These are phyloP conservation scores for Eucalyptus dawsonii DNA, from an alignment of 345 rosid species.

Conservation along the genomic window DNA sequence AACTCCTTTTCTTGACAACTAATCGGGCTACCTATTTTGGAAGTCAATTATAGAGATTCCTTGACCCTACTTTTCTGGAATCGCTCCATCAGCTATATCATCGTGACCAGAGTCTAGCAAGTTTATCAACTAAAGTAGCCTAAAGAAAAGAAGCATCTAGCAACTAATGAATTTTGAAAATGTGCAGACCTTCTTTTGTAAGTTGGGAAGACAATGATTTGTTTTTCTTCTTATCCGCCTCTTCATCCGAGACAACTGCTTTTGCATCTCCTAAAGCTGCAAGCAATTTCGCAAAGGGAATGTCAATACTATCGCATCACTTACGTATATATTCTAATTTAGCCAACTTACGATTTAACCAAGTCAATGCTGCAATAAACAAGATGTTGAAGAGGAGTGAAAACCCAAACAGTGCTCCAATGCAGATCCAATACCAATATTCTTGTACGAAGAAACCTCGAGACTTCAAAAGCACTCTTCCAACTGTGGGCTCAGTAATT, in stretches of 20 bases:
- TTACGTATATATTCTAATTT: background rate
- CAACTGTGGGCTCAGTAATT: slow-evolving; percentile 19
- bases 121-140: background rate
- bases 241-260: slow-evolving; percentile 25
- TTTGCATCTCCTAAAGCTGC: slow-evolving; percentile 53
- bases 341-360: slow-evolving; percentile 52
- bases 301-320: background rate
- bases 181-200: slow-evolving; percentile 22
- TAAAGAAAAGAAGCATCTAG: background rate
- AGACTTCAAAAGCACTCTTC: slow-evolving; percentile 39
- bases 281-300: background rate
- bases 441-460: slow-evolving; percentile 54
- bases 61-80: background rate
- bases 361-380: slow-evolving; percentile 47
- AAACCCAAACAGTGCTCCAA: slow-evolving; percentile 56
- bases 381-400: slow-evolving; percentile 56
- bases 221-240: slow-evolving; percentile 11
- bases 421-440: slow-evolving; percentile 67
- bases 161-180: background rate
- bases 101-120: background rate
- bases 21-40: background rate
- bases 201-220: background rate
- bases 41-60: background rate
- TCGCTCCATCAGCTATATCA: background rate
- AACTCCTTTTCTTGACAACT: background rate